These are phyloP conservation scores for Evernia prunastri DNA, from an alignment of 495 filamentous ascomycete genomes.

Conservation along the genomic window DNA sequence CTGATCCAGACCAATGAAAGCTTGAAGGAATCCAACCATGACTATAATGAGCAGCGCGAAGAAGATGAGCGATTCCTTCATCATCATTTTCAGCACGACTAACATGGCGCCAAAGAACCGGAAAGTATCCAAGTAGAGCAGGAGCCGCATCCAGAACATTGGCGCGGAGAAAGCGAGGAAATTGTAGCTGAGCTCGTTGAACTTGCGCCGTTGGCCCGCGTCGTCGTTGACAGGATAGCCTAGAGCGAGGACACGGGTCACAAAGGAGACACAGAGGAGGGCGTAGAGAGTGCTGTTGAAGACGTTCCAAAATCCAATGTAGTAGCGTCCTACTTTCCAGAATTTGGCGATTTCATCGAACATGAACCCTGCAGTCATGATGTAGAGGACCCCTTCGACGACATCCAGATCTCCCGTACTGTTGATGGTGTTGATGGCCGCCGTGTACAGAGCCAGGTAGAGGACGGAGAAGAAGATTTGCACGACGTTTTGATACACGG, in stretches of 20 bases:
- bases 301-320: slow-evolving; percentile 90
- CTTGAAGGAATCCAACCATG: slow-evolving; percentile 85
- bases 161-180: slow-evolving; percentile 86
- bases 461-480: slow-evolving; percentile 79
- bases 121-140: slow-evolving; percentile 89
- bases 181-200: slow-evolving; percentile 82
- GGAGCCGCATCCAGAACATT: slow-evolving; percentile 93
- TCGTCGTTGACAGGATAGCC: slow-evolving; percentile 47
- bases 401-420: slow-evolving; percentile 69
- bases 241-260: slow-evolving; percentile 70
- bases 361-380: slow-evolving; percentile 89
- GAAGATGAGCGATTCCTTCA: slow-evolving; percentile 97
- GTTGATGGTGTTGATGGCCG: slow-evolving; percentile 89
- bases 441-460: slow-evolving; percentile 79
- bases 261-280: slow-evolving; percentile 67
- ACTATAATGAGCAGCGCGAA: slow-evolving; percentile 88
- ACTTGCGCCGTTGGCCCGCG: slow-evolving; percentile 50
- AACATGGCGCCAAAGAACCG: slow-evolving; percentile 98
- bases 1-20: slow-evolving; percentile 88
- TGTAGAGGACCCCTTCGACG: slow-evolving; percentile 77
- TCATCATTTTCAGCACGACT: slow-evolving; percentile 96
- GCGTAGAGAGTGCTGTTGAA: slow-evolving; percentile 82
- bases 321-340: slow-evolving; percentile 85
- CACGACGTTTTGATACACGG: slow-evolving; percentile 82
- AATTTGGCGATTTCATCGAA: slow-evolving; percentile 81